These are phyloP conservation scores for Sporothrix phasma DNA, from an alignment of 2,329 filamentous ascomycete genomes.

Conservation along the genomic window DNA sequence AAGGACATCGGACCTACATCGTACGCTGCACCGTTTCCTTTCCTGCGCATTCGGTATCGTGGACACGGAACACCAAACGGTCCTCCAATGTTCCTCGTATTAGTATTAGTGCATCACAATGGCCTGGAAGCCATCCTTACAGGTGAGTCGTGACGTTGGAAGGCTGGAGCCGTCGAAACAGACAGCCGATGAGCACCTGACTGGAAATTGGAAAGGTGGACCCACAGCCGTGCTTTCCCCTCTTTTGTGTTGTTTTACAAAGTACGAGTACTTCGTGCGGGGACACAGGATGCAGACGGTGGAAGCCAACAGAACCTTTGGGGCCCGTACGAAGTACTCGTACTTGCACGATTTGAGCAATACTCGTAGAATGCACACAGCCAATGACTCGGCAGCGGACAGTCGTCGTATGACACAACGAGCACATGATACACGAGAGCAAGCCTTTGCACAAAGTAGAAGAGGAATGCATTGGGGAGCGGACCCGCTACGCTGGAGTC, in stretches of 20 bases:
- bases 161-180: conserved; percentile 2
- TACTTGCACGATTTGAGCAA: neutral
- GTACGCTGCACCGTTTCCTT: too few species aligned
- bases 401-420: neutral
- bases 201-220: neutral
- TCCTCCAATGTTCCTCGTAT: neutral
- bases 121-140: too few species aligned
- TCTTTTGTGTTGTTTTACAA: neutral
- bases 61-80: neutral
- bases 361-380: neutral
- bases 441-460: neutral
- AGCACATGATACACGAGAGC: neutral
- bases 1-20: too few species aligned
- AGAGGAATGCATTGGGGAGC: neutral
- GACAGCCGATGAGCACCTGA: neutral
- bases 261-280: too few species aligned
- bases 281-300: too few species aligned
- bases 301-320: too few species aligned
- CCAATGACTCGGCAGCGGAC: neutral
- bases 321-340: neutral
- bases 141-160: neutral
- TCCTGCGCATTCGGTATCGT: neutral
- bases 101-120: neutral
- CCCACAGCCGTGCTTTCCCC: neutral
- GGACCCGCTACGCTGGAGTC: neutral